Conservation (phyloP, 2,329 filamentous ascomycete species). For the Alternaria infectoria region DNA sequence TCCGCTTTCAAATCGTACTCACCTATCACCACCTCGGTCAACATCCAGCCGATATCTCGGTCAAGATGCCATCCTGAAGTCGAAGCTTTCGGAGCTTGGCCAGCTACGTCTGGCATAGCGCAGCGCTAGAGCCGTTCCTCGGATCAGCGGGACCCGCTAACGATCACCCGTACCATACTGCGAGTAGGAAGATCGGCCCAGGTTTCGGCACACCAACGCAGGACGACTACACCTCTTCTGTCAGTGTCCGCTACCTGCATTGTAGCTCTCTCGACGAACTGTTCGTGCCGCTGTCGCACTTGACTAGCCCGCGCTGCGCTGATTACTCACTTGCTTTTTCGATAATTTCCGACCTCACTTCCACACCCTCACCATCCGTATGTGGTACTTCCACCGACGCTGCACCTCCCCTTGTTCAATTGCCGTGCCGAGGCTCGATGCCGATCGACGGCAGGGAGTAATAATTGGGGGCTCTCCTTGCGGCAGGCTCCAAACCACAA, state of each 20-base stretch:
- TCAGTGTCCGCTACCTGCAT: not conserved
- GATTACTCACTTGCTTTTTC: not conserved
- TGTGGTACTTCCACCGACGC: not conserved
- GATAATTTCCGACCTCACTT: not conserved
- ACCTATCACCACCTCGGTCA: not conserved
- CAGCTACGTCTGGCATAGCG: not conserved
- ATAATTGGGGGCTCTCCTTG: not conserved
- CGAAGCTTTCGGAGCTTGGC: not conserved
- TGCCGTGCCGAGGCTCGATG: not conserved
- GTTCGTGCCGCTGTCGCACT: not conserved
- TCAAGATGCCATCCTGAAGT: not conserved
- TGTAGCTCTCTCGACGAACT: not conserved
- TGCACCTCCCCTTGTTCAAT: not conserved
- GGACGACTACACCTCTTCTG: not conserved
- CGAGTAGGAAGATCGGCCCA: not conserved
- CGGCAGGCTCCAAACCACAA: not conserved
- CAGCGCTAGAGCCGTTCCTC: not conserved
- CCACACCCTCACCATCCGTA: not conserved
- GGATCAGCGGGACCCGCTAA: not conserved
- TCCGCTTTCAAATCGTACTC: not conserved
- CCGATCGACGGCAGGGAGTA: not conserved
- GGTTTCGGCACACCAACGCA: not conserved
- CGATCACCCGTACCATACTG: not conserved
- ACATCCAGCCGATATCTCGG: not conserved
- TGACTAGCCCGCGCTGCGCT: not conserved